phyloP scores from a whole-genome alignment of 805 yeast genomes.

The Candida endomychidarum region DNA sequence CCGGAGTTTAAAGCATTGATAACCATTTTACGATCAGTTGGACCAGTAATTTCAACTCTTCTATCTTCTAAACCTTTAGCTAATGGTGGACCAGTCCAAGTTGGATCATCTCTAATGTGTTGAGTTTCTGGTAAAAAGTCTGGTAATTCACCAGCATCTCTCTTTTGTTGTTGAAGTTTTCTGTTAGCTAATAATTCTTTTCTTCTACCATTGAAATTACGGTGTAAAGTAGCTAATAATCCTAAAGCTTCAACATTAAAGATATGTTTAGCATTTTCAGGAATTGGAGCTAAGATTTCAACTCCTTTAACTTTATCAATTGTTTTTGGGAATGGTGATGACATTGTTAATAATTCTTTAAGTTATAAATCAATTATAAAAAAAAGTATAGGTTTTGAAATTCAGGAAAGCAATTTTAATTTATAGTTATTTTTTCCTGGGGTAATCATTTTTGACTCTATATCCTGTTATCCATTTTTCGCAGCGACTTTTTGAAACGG shows the following conservation, averaged over 20 bases:
- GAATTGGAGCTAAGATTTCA: conserved; percentile 52
- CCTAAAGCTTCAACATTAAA: conserved; percentile 63
- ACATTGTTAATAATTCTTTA: conserved; percentile 23
- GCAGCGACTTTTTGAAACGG: conserved; percentile 8
- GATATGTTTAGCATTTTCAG: conserved; percentile 51
- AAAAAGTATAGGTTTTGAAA: neutral
- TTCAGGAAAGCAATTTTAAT: conserved; percentile 9
- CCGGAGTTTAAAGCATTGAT: conserved; percentile 76
- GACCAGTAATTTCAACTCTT: conserved; percentile 82
- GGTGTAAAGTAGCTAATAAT: conserved; percentile 70
- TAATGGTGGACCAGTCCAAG: conserved; percentile 73
- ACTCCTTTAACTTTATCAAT: conserved; percentile 50
- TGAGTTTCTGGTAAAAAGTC: conserved; percentile 69
- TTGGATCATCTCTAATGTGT: conserved; percentile 65
- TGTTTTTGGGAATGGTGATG: conserved; percentile 46
- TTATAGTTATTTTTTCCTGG: conserved; percentile 8
- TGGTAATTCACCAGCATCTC: conserved; percentile 63
- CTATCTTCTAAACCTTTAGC: conserved; percentile 75
- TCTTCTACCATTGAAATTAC: conserved; percentile 66
- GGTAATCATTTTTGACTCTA: conserved; percentile 4
- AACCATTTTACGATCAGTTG: conserved; percentile 81
- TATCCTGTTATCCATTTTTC: conserved; percentile 5
- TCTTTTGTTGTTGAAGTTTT: conserved; percentile 54
- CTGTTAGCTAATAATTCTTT: conserved; percentile 60
- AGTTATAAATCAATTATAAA: conserved; percentile 1